Evolutionary conservation across 805 yeast species (phyloP).

Genomic region (Wickerhamomyces canadensis): DNA sequence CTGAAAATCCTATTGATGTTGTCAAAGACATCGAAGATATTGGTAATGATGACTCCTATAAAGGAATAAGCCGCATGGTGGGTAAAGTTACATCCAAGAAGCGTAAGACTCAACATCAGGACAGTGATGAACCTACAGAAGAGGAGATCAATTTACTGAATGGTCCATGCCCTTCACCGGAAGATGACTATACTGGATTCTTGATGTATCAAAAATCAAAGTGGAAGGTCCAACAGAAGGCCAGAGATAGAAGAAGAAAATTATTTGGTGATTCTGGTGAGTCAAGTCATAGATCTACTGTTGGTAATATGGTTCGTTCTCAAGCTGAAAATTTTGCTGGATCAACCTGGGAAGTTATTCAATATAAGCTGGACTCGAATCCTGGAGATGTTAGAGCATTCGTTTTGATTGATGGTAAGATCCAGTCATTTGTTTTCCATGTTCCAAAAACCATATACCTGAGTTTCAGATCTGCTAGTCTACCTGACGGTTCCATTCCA

Average conservation of each 20-base stretch:
- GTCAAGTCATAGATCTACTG: constrained; percentile 49
- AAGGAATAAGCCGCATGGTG: constrained; percentile 20
- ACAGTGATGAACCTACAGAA: constrained; percentile 31
- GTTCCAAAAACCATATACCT: constrained; percentile 72
- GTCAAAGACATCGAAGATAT: constrained; percentile 75
- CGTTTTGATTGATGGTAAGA: constrained; percentile 60
- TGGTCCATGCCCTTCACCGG: constrained; percentile 59
- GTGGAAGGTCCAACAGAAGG: constrained; percentile 77
- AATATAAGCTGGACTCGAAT: constrained; percentile 49
- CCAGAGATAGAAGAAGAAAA: constrained; percentile 63
- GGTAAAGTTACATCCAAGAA: constrained; percentile 34
- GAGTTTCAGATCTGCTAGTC: constrained; percentile 47
- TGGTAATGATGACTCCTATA: constrained; percentile 32
- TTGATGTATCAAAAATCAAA: constrained; percentile 75
- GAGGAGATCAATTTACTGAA: constrained; percentile 46
- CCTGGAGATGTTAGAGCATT: constrained; percentile 79
- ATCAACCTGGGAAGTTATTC: constrained; percentile 81
- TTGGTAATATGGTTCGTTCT: constrained; percentile 64
- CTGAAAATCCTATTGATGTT: constrained; percentile 33
- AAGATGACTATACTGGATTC: constrained; percentile 62
- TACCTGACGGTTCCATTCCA: constrained; percentile 38
- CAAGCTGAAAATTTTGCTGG: constrained; percentile 79
- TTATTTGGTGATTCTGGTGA: constrained; percentile 67
- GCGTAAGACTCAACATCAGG: constrained; percentile 27
- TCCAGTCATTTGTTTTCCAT: constrained; percentile 68